These are phyloP conservation scores for Backusella macrospora DNA, from an alignment of 192 early-diverging fungal species.

Conservation along the genomic window DNA sequence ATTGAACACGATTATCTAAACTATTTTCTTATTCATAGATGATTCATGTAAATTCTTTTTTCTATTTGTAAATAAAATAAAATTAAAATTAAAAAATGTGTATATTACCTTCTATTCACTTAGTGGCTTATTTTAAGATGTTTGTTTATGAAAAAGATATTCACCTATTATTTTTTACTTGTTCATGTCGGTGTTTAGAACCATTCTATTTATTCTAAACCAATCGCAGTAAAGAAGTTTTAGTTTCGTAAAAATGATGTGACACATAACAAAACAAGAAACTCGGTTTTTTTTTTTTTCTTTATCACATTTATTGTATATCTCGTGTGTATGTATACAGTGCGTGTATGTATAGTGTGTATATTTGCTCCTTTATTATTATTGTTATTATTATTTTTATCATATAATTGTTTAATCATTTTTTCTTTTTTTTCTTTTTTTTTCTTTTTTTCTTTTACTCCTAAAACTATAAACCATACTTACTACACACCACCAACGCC, in stretches of 20 bases:
- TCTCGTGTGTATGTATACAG: background rate
- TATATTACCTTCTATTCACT: too few species aligned
- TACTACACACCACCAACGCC: too few species aligned
- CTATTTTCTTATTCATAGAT: too few species aligned
- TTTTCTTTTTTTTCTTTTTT: too few species aligned
- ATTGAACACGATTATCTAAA: too few species aligned
- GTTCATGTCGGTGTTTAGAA: background rate
- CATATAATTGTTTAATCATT: too few species aligned
- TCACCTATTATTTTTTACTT: background rate
- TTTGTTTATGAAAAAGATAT: too few species aligned
- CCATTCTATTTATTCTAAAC: background rate
- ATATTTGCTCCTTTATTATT: background rate
- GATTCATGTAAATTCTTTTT: too few species aligned
- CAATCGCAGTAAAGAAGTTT: conserved; percentile 1
- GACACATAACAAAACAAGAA: background rate
- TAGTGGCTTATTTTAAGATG: too few species aligned
- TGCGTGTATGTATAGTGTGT: background rate
- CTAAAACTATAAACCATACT: too few species aligned
- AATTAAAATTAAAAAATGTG: too few species aligned
- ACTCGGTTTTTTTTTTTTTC: background rate
- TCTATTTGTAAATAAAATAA: too few species aligned
- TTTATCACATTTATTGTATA: background rate
- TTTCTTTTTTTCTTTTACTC: background rate
- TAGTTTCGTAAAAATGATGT: background rate
- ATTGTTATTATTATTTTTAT: background rate